Evolutionary conservation across 805 yeast genomes (phyloP).

Genomic region (Candida suzukii): DNA sequence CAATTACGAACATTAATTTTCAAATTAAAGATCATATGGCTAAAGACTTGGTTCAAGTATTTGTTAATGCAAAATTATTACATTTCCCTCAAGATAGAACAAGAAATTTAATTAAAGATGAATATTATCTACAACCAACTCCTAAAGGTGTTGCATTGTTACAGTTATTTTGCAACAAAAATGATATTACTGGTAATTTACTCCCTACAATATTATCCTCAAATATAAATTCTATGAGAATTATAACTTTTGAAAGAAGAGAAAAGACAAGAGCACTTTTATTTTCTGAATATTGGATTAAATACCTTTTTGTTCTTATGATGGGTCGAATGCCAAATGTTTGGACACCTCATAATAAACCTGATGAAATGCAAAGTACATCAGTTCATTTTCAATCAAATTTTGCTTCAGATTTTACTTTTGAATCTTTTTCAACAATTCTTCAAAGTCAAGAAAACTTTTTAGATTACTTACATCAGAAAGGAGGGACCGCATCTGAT

Average conservation of each 20-base stretch:
- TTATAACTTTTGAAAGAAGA: constrained; percentile 63
- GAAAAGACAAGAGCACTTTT: constrained; percentile 48
- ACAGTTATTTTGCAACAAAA: constrained; percentile 47
- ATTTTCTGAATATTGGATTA: constrained; percentile 57
- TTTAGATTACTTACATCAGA: constrained; percentile 14
- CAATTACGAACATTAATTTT: constrained; percentile 50
- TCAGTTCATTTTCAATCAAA: background rate
- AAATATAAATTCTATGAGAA: constrained; percentile 61
- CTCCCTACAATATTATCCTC: constrained; percentile 38
- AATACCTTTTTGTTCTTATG: constrained; percentile 51
- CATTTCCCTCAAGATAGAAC: constrained; percentile 78
- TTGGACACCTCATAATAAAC: constrained; percentile 52
- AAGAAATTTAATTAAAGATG: constrained; percentile 34
- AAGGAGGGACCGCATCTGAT: constrained; percentile 6
- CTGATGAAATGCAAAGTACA: constrained; percentile 28
- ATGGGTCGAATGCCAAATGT: constrained; percentile 60
- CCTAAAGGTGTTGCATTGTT: constrained; percentile 82
- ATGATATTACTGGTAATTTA: constrained; percentile 38
- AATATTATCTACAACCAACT: constrained; percentile 65
- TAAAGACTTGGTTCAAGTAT: constrained; percentile 35
- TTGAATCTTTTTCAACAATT: background rate
- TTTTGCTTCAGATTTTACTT: background rate
- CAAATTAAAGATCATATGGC: constrained; percentile 44
- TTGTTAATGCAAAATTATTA: constrained; percentile 54
- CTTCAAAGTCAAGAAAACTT: constrained; percentile 10